Conservation (phyloP, 2,329 filamentous ascomycete genomes). For the Calonectria montana region DNA sequence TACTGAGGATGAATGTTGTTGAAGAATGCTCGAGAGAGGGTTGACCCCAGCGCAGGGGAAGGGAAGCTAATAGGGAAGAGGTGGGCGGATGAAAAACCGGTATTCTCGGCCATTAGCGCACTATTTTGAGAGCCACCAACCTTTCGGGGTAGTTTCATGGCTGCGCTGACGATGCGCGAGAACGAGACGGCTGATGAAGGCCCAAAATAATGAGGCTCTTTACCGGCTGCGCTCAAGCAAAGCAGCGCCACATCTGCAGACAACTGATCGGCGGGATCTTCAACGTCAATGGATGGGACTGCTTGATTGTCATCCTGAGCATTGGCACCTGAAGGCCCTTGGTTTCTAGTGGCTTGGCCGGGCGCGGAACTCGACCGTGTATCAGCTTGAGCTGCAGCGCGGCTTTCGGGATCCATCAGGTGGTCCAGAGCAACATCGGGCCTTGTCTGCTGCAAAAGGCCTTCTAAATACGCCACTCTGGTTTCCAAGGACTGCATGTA, state of each 20-base stretch:
- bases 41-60: conserved; percentile 18
- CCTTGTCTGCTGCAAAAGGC: conserved; percentile 26
- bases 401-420: conserved; percentile 17
- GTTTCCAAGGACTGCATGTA: conserved; percentile 32
- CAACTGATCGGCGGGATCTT: conserved; percentile 28
- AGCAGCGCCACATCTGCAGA: conserved; percentile 30
- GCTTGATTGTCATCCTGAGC: neutral
- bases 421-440: conserved; percentile 29
- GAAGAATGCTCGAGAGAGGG: conserved; percentile 27
- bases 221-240: conserved; percentile 28
- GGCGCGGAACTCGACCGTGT: neutral
- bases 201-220: conserved; percentile 33
- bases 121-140: conserved; percentile 24
- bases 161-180: conserved; percentile 29
- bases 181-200: conserved; percentile 31
- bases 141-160: conserved; percentile 30
- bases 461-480: conserved; percentile 29
- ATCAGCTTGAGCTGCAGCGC: neutral
- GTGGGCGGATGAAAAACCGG: neutral
- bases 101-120: conserved; percentile 18
- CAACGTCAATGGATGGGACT: conserved; percentile 1
- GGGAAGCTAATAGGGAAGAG: conserved; percentile 27
- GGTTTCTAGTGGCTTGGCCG: neutral
- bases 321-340: neutral
- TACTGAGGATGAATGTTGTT: conserved; percentile 32